A percentile compares a stretch with the other conserved stretches of the same genome.
Evolutionary conservation across 2,329 filamentous ascomycete genomes (phyloP).

Genomic region (Ramularia endophylla): DNA sequence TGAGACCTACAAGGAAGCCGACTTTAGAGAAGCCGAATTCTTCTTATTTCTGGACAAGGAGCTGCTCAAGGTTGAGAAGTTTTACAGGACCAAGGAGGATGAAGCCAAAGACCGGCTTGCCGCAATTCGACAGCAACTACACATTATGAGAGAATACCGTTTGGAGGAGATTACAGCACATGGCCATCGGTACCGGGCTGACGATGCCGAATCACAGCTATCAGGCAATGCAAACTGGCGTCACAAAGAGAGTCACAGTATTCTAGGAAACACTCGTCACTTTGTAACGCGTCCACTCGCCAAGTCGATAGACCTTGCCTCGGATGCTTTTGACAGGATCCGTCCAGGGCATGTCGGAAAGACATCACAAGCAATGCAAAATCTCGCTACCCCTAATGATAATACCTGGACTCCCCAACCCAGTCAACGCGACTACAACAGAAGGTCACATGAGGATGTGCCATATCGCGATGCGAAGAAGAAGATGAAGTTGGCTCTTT

Average conservation of each 20-base stretch:
- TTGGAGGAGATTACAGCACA: slow-evolving; percentile 62
- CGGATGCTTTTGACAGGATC: slow-evolving; percentile 25
- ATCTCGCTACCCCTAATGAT: slow-evolving; percentile 34
- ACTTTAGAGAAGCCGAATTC: slow-evolving; percentile 74
- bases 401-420: slow-evolving; percentile 14
- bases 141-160: slow-evolving; percentile 84
- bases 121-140: slow-evolving; percentile 73
- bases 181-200: slow-evolving; percentile 28
- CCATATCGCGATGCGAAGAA: slow-evolving; percentile 82
- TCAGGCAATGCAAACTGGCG: too few relatives aligned
- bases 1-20: slow-evolving; percentile 58
- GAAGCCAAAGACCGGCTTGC: slow-evolving; percentile 69
- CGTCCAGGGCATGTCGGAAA: slow-evolving; percentile 48
- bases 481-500: slow-evolving; percentile 83
- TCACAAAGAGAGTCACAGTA: neutral
- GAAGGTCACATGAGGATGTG: slow-evolving; percentile 48
- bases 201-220: slow-evolving; percentile 1
- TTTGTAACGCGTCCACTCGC: slow-evolving; percentile 10
- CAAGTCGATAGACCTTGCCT: slow-evolving; percentile 13
- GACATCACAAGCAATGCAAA: slow-evolving; percentile 44
- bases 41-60: slow-evolving; percentile 78
- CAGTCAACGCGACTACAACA: slow-evolving; percentile 39
- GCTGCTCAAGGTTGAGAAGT: slow-evolving; percentile 83
- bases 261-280: slow-evolving; percentile 2
- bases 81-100: slow-evolving; percentile 83